These are phyloP conservation scores for Brassica rapa DNA, from an alignment of 345 rosid genomes.

Conservation along the genomic window DNA sequence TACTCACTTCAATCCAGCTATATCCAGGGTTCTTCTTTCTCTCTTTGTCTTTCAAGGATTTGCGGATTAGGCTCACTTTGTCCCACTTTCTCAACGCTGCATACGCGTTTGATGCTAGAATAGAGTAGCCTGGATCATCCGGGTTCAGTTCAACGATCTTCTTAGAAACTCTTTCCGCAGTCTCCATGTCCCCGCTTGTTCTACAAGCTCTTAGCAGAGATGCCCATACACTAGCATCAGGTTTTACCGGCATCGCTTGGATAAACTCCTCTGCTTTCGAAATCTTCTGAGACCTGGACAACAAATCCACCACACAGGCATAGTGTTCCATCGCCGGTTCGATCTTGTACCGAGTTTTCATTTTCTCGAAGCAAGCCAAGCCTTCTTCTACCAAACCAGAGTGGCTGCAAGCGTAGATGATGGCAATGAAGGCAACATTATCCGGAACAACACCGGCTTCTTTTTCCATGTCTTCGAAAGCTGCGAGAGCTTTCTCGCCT, in stretches of 20 bases:
- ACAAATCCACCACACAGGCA: conserved; percentile 58
- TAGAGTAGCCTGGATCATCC: conserved; percentile 56
- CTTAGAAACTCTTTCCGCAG: conserved; percentile 48
- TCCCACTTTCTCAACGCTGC: conserved; percentile 66
- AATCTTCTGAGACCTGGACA: conserved; percentile 52
- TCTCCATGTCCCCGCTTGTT: conserved; percentile 45
- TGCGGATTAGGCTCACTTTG: conserved; percentile 51
- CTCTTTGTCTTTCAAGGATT: conserved; percentile 46
- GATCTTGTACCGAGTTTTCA: conserved; percentile 52
- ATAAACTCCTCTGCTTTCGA: conserved; percentile 53
- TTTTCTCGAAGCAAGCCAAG: conserved; percentile 49
- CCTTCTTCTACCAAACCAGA: conserved; percentile 81
- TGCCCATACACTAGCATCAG: conserved; percentile 65
- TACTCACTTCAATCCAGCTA: conserved; percentile 58
- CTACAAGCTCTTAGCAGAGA: conserved; percentile 60
- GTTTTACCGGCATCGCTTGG: conserved; percentile 54
- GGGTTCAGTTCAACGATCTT: conserved; percentile 48
- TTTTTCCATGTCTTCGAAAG: conserved; percentile 55
- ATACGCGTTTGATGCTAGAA: conserved; percentile 57
- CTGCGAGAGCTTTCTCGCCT: conserved; percentile 56
- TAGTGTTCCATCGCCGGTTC: conserved; percentile 54
- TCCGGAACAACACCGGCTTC: conserved; percentile 54
- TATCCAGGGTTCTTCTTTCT: conserved; percentile 55
- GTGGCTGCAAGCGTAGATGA: conserved; percentile 73
- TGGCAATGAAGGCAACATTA: conserved; percentile 54